Base-by-base conservation (phyloP, 345 rosid genomes). In the Aquilaria malaccensis region DNA sequence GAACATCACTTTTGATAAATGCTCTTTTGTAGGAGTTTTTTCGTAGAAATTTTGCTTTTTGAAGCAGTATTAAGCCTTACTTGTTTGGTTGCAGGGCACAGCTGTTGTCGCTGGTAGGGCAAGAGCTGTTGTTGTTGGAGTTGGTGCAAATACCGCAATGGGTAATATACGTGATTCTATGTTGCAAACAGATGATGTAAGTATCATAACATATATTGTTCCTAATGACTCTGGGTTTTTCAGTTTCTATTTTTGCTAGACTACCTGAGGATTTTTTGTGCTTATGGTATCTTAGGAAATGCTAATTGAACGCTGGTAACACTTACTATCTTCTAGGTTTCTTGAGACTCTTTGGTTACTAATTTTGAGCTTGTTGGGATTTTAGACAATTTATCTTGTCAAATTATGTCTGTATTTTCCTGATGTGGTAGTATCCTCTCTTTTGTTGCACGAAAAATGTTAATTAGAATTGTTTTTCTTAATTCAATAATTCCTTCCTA, bases 71-170 rank as follows among this genome's bases (percentile, higher is more conserved):
- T 65, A 31, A 31, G 63, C 58, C 48, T 48, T 31, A 46, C 67
- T 58, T 74, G 45, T 72, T 47, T 67, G 73, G 70, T 55, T 83
- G 65, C 94, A 94, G 97, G 99, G 99, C 67, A 94, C 99, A 22
- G 86, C 83, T 41, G 97, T 90, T 58, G 99, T 86, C 31, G 82
- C 83, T 14, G 99, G 99, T 50, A 82, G 95, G 74, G 97, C 96
- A 66, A 90, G 99, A 77, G 97, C 99, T 72, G 73, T 90, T 70
- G 99, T 94, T 67, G 78, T 72, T 62, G 96, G 96, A 73, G 89
- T 94, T 76, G 99, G 99, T 72, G 72, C 97, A 48, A 91, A 88
- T 77, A 90, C 97, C 57, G 97, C 99, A 32, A 94, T 94, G 99
- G 99, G 99, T 55, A 90, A 83, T 85, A 94, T 94, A 76, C 95